Conservation (phyloP, 2,329 filamentous ascomycete genomes). For the Trichophyton mentagrophytes region DNA sequence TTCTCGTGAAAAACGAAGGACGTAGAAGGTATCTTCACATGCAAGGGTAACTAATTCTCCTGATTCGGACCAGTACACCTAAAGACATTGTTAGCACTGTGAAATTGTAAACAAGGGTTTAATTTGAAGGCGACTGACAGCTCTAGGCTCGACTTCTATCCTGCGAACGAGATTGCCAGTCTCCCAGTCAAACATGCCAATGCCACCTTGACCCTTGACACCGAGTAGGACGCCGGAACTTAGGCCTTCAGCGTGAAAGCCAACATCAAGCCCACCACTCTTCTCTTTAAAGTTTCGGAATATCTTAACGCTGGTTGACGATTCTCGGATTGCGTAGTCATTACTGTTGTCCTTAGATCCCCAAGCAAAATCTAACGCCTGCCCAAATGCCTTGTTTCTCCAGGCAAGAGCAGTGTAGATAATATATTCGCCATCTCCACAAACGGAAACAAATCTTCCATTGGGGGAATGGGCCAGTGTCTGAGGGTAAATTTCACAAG, state of each 20-base stretch:
- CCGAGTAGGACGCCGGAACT: constrained; percentile 81
- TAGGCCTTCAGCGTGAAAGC: constrained; percentile 86
- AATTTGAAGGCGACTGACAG: constrained; percentile 30
- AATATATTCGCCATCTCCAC: constrained; percentile 96
- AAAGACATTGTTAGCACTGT: constrained; percentile 10
- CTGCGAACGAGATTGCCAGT: constrained; percentile 76
- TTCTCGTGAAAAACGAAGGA: constrained; percentile 81
- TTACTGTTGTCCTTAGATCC: constrained; percentile 95
- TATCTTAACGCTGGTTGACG: constrained; percentile 83
- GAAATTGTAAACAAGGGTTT: neutral
- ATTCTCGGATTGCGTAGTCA: constrained; percentile 95
- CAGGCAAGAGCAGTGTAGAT: constrained; percentile 95
- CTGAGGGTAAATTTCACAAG: constrained; percentile 92
- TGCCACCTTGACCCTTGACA: constrained; percentile 86
- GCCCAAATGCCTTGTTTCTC: constrained; percentile 95
- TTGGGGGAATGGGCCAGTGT: constrained; percentile 94
- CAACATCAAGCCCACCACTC: constrained; percentile 74
- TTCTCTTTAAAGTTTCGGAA: constrained; percentile 98
- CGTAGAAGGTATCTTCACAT: constrained; percentile 91
- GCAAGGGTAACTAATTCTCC: constrained; percentile 86
- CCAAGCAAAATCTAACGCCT: constrained; percentile 93
- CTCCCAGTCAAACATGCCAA: constrained; percentile 95
- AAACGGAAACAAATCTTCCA: constrained; percentile 75
- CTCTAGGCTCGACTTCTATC: constrained; percentile 65
- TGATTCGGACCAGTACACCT: constrained; percentile 95